These are phyloP conservation scores for Fistulinella cinereoalba DNA, from an alignment of 1,284 basidiomycete species.

Conservation along the genomic window DNA sequence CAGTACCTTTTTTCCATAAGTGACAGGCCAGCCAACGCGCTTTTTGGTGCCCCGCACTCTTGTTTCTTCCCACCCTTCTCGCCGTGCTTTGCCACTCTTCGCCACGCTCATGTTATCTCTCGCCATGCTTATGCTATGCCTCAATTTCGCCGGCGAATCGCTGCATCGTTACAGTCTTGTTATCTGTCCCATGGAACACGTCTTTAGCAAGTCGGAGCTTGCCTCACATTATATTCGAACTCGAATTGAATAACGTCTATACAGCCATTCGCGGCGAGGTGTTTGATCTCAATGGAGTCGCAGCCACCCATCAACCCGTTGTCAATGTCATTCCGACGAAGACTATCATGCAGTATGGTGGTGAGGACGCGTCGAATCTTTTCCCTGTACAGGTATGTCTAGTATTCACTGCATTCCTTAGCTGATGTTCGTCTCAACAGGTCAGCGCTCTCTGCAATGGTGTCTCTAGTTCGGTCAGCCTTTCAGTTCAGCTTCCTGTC, in stretches of 20 bases:
- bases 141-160: too few species aligned
- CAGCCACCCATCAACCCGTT: conserved; percentile 61
- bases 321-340: conserved; percentile 77
- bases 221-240: conserved; percentile 67
- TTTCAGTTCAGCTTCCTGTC: conserved; percentile 79
- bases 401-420: background rate
- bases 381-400: conserved; percentile 88
- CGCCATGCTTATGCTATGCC: too few species aligned
- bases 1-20: too few species aligned
- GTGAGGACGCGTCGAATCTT: conserved; percentile 69
- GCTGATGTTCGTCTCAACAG: conserved; percentile 35
- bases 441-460: conserved; percentile 95
- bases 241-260: conserved; percentile 68
- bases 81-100: too few species aligned
- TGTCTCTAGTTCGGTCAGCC: conserved; percentile 74
- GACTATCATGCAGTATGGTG: conserved; percentile 81
- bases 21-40: too few species aligned
- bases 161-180: too few species aligned
- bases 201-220: conserved; percentile 65
- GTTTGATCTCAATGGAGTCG: conserved; percentile 70
- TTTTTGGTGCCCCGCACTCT: too few species aligned
- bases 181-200: conserved; percentile 94
- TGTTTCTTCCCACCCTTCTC: too few species aligned
- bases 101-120: too few species aligned
- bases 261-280: conserved; percentile 91